phyloP scores from a whole-genome alignment of 2,329 filamentous ascomycete genomes.

The Clonostachys sp. region DNA sequence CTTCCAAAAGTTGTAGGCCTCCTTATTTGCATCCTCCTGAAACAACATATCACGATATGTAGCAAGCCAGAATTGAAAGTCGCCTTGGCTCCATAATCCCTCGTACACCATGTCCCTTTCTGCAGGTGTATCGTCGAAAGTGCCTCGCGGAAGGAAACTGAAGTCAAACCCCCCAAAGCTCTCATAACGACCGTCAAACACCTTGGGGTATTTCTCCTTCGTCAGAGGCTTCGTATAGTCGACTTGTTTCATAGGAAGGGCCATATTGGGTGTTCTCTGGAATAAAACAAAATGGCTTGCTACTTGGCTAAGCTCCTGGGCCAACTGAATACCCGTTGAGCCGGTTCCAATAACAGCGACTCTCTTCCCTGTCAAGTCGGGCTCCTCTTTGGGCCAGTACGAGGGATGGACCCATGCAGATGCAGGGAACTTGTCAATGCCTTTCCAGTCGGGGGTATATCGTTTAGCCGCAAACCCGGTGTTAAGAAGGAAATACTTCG shows the following conservation, averaged over 20 bases:
- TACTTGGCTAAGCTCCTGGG: neutral
- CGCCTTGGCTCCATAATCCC: slow-evolving; percentile 36
- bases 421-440: slow-evolving; percentile 11
- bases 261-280: slow-evolving; percentile 38
- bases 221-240: slow-evolving; percentile 14
- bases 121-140: slow-evolving; percentile 18
- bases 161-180: slow-evolving; percentile 2
- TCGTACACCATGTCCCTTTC: slow-evolving; percentile 38
- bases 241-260: slow-evolving; percentile 51
- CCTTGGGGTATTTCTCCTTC: slow-evolving; percentile 7
- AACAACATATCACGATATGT: slow-evolving; percentile 40
- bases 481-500: slow-evolving; percentile 29
- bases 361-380: slow-evolving; percentile 49
- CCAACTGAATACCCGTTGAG: slow-evolving; percentile 53
- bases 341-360: slow-evolving; percentile 62
- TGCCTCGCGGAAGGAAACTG: neutral
- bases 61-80: slow-evolving; percentile 38
- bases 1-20: slow-evolving; percentile 43
- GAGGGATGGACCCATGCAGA: neutral
- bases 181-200: neutral
- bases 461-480: slow-evolving; percentile 33
- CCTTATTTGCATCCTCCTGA: slow-evolving; percentile 33
- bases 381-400: neutral
- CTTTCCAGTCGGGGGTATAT: slow-evolving; percentile 24
- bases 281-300: neutral